Base-by-base conservation (phyloP, 2,329 filamentous ascomycete genomes). In the Penicillium nordicum region DNA sequence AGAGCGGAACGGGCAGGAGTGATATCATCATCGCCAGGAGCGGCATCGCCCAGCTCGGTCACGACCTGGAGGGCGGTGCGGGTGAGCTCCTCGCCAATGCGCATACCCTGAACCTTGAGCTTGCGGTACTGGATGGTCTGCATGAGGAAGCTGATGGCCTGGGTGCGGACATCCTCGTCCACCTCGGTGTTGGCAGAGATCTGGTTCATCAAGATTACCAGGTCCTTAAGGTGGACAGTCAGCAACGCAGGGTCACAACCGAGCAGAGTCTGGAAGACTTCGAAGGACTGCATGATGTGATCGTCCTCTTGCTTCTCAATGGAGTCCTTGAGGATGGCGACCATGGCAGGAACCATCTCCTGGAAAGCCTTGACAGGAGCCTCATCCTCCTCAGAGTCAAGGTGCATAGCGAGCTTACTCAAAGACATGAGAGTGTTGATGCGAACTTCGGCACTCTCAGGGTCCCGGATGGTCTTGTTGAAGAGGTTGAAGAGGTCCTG, bases 231-330 rank as follows among this genome's bases (percentile, higher is more conserved):
- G 78, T 97, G 92, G 53, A 84, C 82, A 63, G 88, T 89, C 50
- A 97, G 80, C 49, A 97, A 84, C 45, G 90, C 84, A 30, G 90
- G 88, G 72, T 97, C 93, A 73, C 91, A 96, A 62, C 89, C 89
- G 52, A 99, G 84, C 68, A 97, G 87, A 49, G 90, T 94, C 80
- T 97, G 94, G 84, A 97, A 96, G 64, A 96, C 92, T 73, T 97
- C 94, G 67, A 97, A 99, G 27, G 91, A 86, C 71, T 93, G 87
- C 80, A 93, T 90, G 66, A 89, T 87, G 72, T 89, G 88, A 71
- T 96, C 92, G 67, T 97, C 92, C 67, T 97, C 89, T 55, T 84
- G 84, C 55, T 84, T 83, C 67, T 91, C 84, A 57, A 97, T 89
- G 27, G 89, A 85, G 61, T 87, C 83, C 82, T 96, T 94, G 63